Evolutionary conservation across 2,329 filamentous ascomycete species (phyloP), one percentile per base, ranked within the genome.

Genomic region (Ophiocordyceps camponoti-leonardi): DNA sequence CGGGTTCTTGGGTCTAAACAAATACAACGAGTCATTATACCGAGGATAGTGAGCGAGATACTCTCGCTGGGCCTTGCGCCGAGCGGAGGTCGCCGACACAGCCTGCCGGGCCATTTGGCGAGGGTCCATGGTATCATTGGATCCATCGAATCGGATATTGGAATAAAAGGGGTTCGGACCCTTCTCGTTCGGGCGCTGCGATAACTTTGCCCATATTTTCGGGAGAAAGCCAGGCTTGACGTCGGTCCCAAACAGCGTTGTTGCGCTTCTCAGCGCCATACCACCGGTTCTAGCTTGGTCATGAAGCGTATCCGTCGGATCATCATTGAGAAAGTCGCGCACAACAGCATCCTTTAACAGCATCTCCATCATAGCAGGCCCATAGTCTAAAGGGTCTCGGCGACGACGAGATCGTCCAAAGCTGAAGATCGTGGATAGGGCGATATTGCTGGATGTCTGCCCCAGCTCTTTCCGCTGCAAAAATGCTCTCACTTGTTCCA

Each of bases 151-250:
- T 31, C 77, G 68, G 43, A 72, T 61, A 52, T 73, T 86, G 7
- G 87, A 83, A 63, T 96, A 96, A 59, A 98, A 98, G 0, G 92
- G 92, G 59, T 98, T 98, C 0, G 87, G 85, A 47, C 96, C 88
- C 45, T 73, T 70, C 53, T 81, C 72, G 50, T 68, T 73, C 44
- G 85, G 62, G 11, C 67, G 61, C 7, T 67, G 67, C 19, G 72
- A 63, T 23, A 86, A 49, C 46, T 71, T 79, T 22, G 70, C 71
- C 79, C 81, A 84, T 4, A 77, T 48, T 2, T 67, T 69, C 1
- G 78, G 76, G 28, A 86, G 52, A 5, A 73, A 55, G 1, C 82
- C 80, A 4, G 73, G 71, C 46, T 74, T 71, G 14, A 73, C 63
- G 41, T 70, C 61, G 48, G 66, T 58, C 53, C 68, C 60, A 16